Evolutionary conservation across 1,284 basidiomycete species (phyloP).

Genomic region (Ustilago vetiveriae): DNA sequence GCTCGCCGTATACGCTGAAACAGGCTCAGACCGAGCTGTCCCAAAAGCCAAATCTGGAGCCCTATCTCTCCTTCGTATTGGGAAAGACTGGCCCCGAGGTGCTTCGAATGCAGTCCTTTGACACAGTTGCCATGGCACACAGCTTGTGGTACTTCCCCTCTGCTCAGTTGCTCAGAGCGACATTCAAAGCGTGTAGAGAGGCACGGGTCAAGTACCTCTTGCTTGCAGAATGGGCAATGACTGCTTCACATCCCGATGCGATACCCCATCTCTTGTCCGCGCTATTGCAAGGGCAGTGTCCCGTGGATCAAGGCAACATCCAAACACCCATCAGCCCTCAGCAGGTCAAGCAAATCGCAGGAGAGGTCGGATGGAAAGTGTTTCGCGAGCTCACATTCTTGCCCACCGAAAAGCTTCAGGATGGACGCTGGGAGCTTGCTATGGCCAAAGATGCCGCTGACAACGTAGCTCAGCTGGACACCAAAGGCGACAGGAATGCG

Average conservation of each 20-base stretch:
- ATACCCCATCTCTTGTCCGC: constrained; percentile 22
- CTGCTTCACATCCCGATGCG: constrained; percentile 19
- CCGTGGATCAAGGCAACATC: constrained; percentile 12
- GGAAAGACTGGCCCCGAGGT: constrained; percentile 18
- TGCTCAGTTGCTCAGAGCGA: constrained; percentile 2
- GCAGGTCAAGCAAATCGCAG: constrained; percentile 8
- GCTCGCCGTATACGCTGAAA: constrained; percentile 21
- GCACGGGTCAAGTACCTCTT: constrained; percentile 26
- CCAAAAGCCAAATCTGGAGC: background rate
- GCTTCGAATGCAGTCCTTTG: background rate
- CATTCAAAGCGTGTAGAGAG: constrained; percentile 8
- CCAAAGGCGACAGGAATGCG: background rate
- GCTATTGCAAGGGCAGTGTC: constrained; percentile 24
- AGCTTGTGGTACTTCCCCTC: constrained; percentile 34
- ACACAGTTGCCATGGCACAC: constrained; percentile 19
- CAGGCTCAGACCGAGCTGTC: constrained; percentile 22
- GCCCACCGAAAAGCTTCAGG: constrained; percentile 15
- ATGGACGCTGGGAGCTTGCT: constrained; percentile 23
- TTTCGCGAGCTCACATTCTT: constrained; percentile 11
- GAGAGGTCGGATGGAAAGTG: constrained; percentile 19
- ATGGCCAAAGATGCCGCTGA: constrained; percentile 20
- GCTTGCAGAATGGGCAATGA: constrained; percentile 30
- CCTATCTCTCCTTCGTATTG: constrained; percentile 11
- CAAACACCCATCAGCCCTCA: constrained; percentile 13
- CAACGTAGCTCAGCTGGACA: background rate